Base-by-base conservation (phyloP, 352 stramenopile genomes). In the Phytophthora ramorum region DNA sequence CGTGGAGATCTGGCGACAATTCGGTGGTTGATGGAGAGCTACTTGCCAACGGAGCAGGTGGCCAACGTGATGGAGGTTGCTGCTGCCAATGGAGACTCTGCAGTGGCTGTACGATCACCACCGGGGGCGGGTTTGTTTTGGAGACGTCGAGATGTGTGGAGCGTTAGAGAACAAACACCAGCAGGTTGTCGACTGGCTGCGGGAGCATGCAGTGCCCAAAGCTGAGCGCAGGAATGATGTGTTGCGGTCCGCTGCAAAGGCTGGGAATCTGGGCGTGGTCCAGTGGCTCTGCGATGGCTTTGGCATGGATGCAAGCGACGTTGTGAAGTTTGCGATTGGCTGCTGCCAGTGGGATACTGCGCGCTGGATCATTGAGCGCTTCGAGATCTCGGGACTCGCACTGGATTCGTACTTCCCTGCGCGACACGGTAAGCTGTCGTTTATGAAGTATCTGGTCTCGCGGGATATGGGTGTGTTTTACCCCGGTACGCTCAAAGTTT, bases 131-230 rank as follows among this genome's bases (percentile, higher is more conserved):
- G 56, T 68, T 20, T 28, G 22, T 30, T 72, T 61, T 48, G 51
- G 57, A 32, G 44, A 41, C 2, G 16, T 43, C 0, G 66, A 68
- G 41, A 63, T 75, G 56, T 71, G 56, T 30, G 47, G 56, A 19
- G 63, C 56, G 8, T 9, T 71, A 35, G 32, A 71, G 17, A 83
- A 85, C 45, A 73, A 79, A 5, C 75, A 81, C 26, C 28, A 81
- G 8, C 10, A 56, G 6, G 63, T 84, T 3, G 65, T 90, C 3
- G 16, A 72, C 22, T 90, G 78, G 72, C 69, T 89, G 1, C 63
- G 76, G 20, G 22, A 69, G 26, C 49, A 77, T 62, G 38, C 46
- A 52, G 44, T 34, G 26, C 58, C 58, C 5, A 35, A 20, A 57
- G 8, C 20, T 30, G 51, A 68, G 26, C 51, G 24, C 28, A 35